A percentile compares a stretch with the other conserved stretches of the same genome.
Conservation (phyloP, 345 rosid genomes). For the Citrus mangshanensis region DNA sequence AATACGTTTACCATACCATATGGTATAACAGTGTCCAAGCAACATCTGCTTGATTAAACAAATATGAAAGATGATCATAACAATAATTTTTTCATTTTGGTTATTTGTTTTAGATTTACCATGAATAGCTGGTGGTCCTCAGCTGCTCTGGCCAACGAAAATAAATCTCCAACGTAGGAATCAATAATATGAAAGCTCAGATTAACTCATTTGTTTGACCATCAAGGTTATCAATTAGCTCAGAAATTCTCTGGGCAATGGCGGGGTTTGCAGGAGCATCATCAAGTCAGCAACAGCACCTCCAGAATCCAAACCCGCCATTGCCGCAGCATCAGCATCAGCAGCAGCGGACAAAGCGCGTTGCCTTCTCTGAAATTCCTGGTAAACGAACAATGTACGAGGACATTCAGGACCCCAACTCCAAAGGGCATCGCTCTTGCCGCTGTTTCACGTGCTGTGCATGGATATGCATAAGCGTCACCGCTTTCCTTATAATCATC, state of each 20-base stretch:
- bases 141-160: too few species aligned
- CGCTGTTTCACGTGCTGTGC: conserved; percentile 22
- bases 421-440: background rate
- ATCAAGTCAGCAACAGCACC: background rate
- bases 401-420: too few species aligned
- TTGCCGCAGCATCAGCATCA: too few species aligned
- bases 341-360: background rate
- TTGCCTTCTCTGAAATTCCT: background rate
- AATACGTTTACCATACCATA: too few species aligned
- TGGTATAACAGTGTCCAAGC: too few species aligned
- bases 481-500: conserved; percentile 11
- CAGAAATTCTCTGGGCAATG: background rate
- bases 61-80: too few species aligned
- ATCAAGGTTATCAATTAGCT: background rate
- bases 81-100: too few species aligned
- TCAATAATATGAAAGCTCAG: background rate
- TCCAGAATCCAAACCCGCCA: background rate
- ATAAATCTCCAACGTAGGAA: background rate
- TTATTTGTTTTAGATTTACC: background rate
- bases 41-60: too few species aligned
- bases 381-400: background rate
- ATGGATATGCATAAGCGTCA: conserved; percentile 14
- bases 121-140: background rate
- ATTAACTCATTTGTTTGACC: background rate
- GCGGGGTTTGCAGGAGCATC: background rate